Evolutionary conservation across 805 yeast genomes (phyloP).

Genomic region (Teunomyces barrocoloradensis): DNA sequence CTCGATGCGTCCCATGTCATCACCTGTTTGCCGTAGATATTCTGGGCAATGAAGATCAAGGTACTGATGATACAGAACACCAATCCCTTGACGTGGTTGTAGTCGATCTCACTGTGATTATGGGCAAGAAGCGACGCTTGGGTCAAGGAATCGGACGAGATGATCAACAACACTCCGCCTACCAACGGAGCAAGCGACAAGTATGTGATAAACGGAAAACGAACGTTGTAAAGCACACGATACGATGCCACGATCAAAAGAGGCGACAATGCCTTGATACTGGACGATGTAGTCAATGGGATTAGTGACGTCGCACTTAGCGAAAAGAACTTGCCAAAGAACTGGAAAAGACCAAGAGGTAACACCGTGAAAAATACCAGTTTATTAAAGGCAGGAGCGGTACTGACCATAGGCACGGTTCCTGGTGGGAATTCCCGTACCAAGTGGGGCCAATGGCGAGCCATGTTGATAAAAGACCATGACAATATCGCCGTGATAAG

Average conservation of each 20-base stretch:
- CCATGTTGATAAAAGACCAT: constrained; percentile 32
- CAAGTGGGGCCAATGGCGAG: constrained; percentile 28
- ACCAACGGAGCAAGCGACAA: constrained; percentile 51
- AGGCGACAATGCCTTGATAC: constrained; percentile 68
- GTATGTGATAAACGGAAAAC: constrained; percentile 50
- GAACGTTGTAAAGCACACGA: constrained; percentile 48
- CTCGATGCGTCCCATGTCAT: constrained; percentile 50
- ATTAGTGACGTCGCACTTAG: constrained; percentile 64
- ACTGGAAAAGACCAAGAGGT: constrained; percentile 67
- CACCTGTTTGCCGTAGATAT: constrained; percentile 81
- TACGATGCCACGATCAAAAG: constrained; percentile 57
- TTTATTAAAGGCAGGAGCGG: constrained; percentile 19
- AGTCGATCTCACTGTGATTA: constrained; percentile 14
- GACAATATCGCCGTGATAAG: constrained; percentile 48
- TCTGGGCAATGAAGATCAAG: constrained; percentile 77
- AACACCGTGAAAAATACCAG: constrained; percentile 45
- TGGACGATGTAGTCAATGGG: constrained; percentile 67
- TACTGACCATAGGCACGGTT: constrained; percentile 44
- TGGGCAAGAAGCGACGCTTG: constrained; percentile 9
- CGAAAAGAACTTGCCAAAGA: constrained; percentile 60
- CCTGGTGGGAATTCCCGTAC: constrained; percentile 49
- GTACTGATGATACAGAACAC: constrained; percentile 65
- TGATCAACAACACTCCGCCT: constrained; percentile 51
- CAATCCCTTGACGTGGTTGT: constrained; percentile 55
- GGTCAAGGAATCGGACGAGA: constrained; percentile 27